Base-by-base conservation (phyloP, 371 early-diverging fungal species). In the Furculomyces boomerangus region DNA sequence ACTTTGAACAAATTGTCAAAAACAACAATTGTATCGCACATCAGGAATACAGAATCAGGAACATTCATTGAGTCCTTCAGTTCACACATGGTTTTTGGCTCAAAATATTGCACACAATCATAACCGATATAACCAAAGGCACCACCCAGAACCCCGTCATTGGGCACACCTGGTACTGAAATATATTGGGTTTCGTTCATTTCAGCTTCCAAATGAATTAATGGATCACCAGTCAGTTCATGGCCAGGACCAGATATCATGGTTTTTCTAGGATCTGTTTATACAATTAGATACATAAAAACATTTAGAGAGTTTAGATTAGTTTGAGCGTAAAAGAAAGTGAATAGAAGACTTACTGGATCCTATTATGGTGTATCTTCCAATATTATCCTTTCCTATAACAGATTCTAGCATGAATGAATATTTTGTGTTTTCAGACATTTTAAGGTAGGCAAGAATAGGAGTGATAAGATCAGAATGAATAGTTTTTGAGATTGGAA, bases 361-460 rank as follows among this genome's bases (percentile, higher is more conserved):
- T 25, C 97, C 95, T 57, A 97, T 76, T 62, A 94, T 90, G 28
- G 93, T 91, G 67, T 91, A 97, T 50, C 93, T 84, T 22, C 92
- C 86, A 68, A 90, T 88, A 56, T 81, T 86, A 58, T 93, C 97
- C 40, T 91, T 91, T 51, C 93, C 93, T 50, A 79, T 75, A 26
- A 93, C 91, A n/a, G 91, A 90, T 63, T 97, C 97, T 39, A 97
- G 81, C 54, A 94, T 60, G 64, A 96, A 96, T 18, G 90, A 89
- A 63, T 88, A 78, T 32, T 76, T 76, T 62, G 80, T 76, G 50
- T 77, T 73, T 50, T 83, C 75, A 20, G 90, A 74, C 10, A 94
- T 75, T 63, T 85, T 86, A 50, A 94, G 82, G 61, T 93, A 97
- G 16, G 92, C 93, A 30, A 89, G 77, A n/a, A 94, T 91, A 27